These are phyloP conservation scores for Exophiala calicioides DNA, from an alignment of 2,329 filamentous ascomycete genomes.

Conservation along the genomic window DNA sequence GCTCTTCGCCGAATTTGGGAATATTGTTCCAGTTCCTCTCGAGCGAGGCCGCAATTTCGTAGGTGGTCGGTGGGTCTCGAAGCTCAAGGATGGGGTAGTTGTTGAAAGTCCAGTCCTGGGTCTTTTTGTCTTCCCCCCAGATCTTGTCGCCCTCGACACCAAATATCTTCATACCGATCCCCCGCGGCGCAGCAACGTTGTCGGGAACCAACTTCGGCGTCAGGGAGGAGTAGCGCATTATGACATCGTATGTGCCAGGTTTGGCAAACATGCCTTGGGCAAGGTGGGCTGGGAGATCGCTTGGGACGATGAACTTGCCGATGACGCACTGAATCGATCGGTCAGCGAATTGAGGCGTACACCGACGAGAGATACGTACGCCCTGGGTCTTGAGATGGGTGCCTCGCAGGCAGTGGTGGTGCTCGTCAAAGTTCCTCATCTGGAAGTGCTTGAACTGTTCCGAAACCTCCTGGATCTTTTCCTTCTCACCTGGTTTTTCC, in stretches of 20 bases:
- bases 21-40: conserved; percentile 25
- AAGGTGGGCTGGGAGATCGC: conserved; percentile 21
- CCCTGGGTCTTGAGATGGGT: conserved; percentile 28
- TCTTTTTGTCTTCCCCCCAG: conserved; percentile 28
- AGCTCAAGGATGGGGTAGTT: conserved; percentile 28
- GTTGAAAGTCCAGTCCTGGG: conserved; percentile 28
- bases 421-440: conserved; percentile 30
- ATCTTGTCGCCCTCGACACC: conserved; percentile 27
- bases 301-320: conserved; percentile 26
- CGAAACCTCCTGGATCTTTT: conserved; percentile 22
- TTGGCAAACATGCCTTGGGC: conserved; percentile 27
- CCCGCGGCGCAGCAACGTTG: conserved; percentile 24
- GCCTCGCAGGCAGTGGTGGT: conserved; percentile 23
- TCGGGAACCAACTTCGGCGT: conserved; percentile 26
- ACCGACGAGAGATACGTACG: conserved; percentile 7
- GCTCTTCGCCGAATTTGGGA: conserved; percentile 22
- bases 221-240: conserved; percentile 29
- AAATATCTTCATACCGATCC: conserved; percentile 28
- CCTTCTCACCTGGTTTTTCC: conserved; percentile 20
- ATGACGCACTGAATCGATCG: conserved; percentile 19
- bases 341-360: conserved; percentile 1
- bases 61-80: conserved; percentile 19
- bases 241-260: conserved; percentile 26
- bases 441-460: conserved; percentile 27
- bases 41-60: conserved; percentile 24